phyloP scores from a whole-genome alignment of 805 yeast genomes.

The Isabelozyma gotoi region DNA sequence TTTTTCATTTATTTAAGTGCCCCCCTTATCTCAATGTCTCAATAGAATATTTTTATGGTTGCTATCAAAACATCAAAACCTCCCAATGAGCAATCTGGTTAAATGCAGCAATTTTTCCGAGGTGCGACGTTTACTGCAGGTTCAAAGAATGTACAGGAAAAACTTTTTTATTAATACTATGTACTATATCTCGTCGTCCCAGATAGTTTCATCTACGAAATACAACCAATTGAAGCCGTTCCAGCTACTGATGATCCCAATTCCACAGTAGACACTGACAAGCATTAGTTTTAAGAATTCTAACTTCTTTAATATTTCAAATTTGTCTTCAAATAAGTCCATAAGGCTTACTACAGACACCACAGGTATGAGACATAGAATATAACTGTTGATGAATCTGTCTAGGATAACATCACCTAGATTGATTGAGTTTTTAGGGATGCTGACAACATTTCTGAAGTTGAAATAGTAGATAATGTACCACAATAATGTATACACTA shows the following conservation, averaged over 20 bases:
- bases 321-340: conserved; percentile 57
- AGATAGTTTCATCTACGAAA: conserved; percentile 74
- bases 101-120: not conserved
- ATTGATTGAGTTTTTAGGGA: conserved; percentile 41
- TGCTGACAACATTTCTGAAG: conserved; percentile 65
- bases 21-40: too few relatives aligned
- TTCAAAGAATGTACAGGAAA: not conserved
- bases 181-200: conserved; percentile 35
- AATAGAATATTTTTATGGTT: too few relatives aligned
- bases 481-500: conserved; percentile 81
- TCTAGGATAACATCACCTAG: conserved; percentile 51
- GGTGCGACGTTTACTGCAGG: not conserved
- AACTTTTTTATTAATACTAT: not conserved
- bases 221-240: conserved; percentile 86
- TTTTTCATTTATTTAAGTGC: not conserved
- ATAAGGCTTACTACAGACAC: conserved; percentile 43
- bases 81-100: not conserved
- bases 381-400: conserved; percentile 64
- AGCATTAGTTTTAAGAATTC: conserved; percentile 81
- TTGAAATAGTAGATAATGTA: conserved; percentile 72
- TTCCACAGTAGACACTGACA: conserved; percentile 79
- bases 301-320: conserved; percentile 52
- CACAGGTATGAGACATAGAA: conserved; percentile 66
- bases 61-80: too few relatives aligned
- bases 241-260: conserved; percentile 88